Percentiles rank a stretch among this genome's conserved stretches.
phyloP scores from a whole-genome alignment of 139 green algal species.

The Tetradesmus lagerheimii region DNA sequence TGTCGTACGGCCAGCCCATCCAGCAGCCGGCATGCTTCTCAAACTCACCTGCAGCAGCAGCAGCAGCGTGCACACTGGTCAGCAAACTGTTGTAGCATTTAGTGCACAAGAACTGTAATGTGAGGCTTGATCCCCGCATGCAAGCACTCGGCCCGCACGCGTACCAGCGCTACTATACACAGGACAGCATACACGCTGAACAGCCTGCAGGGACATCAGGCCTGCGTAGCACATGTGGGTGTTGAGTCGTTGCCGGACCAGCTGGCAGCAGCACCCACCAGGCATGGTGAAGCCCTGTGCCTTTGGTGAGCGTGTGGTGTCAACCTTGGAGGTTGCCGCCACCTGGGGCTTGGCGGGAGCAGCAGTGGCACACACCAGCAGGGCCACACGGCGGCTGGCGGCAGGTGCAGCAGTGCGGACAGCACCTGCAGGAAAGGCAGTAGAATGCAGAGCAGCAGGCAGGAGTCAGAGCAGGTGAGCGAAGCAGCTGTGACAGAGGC shows the following conservation, averaged over 20 bases:
- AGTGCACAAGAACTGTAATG: too few species aligned
- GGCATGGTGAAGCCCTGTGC: conserved; percentile 70
- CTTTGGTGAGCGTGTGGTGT: conserved; percentile 50
- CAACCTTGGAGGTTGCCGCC: background rate
- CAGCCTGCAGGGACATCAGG: too few species aligned
- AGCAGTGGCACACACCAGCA: conserved; percentile 41
- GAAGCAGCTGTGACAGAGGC: background rate
- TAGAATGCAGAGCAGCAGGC: background rate
- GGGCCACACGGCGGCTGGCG: background rate
- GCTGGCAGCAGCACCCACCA: conserved; percentile 35
- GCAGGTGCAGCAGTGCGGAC: background rate
- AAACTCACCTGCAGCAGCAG: conserved; percentile 44
- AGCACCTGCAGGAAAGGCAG: background rate
- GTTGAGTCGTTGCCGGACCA: background rate
- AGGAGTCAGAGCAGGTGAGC: too few species aligned
- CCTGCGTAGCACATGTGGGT: too few species aligned
- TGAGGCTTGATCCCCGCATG: too few species aligned
- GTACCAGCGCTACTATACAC: too few species aligned
- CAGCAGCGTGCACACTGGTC: background rate
- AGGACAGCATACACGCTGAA: too few species aligned
- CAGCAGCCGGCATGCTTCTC: conserved; percentile 65
- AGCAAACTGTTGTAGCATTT: too few species aligned
- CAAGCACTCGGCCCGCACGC: too few species aligned
- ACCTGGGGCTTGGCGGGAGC: conserved; percentile 17
- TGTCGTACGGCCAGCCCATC: conserved; percentile 76